These are phyloP conservation scores for Gossypium ekmanianum DNA, from an alignment of 345 rosid genomes.

Conservation along the genomic window DNA sequence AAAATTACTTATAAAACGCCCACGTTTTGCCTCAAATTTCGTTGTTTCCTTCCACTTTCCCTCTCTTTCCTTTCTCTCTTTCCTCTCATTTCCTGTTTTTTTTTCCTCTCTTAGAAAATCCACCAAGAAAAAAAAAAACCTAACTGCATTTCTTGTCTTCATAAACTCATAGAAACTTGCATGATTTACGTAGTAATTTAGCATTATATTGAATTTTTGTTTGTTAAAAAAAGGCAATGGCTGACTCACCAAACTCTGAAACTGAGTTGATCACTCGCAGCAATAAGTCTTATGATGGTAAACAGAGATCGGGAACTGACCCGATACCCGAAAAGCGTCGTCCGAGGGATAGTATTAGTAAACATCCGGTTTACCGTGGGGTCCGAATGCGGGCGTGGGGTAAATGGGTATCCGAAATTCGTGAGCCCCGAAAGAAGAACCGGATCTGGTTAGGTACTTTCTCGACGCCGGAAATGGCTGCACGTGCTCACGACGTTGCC, in stretches of 20 bases:
- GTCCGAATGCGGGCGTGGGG: constrained; percentile 67
- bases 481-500: constrained; percentile 65
- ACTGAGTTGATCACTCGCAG: constrained; percentile 5
- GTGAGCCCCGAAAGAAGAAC: constrained; percentile 60
- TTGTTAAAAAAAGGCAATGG: constrained; percentile 3
- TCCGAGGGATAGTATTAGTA: constrained; percentile 22
- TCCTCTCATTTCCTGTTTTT: not conserved
- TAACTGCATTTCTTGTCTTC: no score
- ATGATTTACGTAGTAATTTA: no score
- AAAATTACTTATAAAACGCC: not conserved
- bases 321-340: constrained; percentile 16
- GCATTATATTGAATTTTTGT: no score
- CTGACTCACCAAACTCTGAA: constrained; percentile 19
- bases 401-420: constrained; percentile 65
- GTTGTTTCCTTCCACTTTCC: not conserved
- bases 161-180: no score
- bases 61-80: not conserved
- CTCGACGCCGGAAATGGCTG: constrained; percentile 60
- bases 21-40: not conserved
- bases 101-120: no score
- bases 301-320: not conserved
- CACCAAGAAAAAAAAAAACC: no score
- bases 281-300: not conserved
- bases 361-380: constrained; percentile 49
- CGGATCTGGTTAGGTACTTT: constrained; percentile 69